A percentile compares a stretch with the other conserved stretches of the same genome.
These are phyloP conservation scores for Cerrena zonata DNA, from an alignment of 1,284 basidiomycete genomes.

Conservation along the genomic window DNA sequence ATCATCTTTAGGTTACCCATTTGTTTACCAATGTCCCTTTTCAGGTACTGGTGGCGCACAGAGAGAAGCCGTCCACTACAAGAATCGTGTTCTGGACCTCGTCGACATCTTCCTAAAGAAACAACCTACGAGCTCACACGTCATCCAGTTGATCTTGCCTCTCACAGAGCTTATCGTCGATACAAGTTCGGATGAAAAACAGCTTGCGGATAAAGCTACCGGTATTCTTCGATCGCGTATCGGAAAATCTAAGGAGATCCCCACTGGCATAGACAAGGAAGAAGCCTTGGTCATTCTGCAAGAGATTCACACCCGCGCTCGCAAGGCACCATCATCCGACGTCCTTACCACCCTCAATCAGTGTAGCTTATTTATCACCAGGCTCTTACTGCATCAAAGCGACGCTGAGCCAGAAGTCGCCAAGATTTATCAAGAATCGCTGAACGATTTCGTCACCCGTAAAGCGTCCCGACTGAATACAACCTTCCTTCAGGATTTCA, in stretches of 20 bases:
- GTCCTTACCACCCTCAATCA: constrained; percentile 58
- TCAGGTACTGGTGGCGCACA: constrained; percentile 46
- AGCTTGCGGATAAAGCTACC: constrained; percentile 80
- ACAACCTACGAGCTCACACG: constrained; percentile 63
- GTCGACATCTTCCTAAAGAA: constrained; percentile 79
- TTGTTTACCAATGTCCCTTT: background rate
- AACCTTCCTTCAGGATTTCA: constrained; percentile 76
- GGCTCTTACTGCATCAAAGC: constrained; percentile 45
- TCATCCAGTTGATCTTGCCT: constrained; percentile 68
- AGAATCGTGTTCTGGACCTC: constrained; percentile 89
- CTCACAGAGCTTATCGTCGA: constrained; percentile 69
- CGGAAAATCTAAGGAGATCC: constrained; percentile 69
- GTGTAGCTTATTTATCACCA: constrained; percentile 70
- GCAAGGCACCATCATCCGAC: constrained; percentile 63
- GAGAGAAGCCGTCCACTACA: constrained; percentile 87
- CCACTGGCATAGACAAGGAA: constrained; percentile 43
- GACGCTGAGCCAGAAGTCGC: constrained; percentile 40
- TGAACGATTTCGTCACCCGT: constrained; percentile 74
- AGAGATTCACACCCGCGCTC: constrained; percentile 71
- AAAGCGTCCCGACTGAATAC: constrained; percentile 76
- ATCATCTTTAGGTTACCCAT: background rate
- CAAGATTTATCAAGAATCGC: constrained; percentile 59
- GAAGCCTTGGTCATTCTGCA: constrained; percentile 47
- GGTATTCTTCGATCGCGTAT: constrained; percentile 74
- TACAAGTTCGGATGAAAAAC: constrained; percentile 70